phyloP scores from a whole-genome alignment of 1,284 basidiomycete genomes.

The Somion occarium region DNA sequence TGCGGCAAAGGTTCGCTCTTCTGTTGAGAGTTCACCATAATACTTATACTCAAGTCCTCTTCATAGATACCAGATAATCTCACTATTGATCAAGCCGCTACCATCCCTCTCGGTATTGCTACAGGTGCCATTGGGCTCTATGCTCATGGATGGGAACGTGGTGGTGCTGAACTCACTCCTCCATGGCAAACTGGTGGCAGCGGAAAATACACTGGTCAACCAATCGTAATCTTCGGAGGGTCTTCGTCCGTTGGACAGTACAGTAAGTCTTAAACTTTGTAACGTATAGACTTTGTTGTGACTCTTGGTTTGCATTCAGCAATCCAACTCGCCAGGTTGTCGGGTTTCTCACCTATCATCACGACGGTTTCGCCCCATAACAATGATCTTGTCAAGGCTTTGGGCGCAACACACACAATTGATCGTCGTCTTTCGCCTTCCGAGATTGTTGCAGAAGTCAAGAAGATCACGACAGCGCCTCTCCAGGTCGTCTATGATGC shows the following conservation, averaged over 20 bases:
- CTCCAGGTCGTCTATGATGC: slow-evolving; percentile 12
- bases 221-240: slow-evolving; percentile 30
- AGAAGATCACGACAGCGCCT: slow-evolving; percentile 10
- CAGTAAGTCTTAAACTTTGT: slow-evolving; percentile 18
- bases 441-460: slow-evolving; percentile 1
- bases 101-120: slow-evolving; percentile 22
- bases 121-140: slow-evolving; percentile 28
- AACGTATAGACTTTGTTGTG: not conserved
- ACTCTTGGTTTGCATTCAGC: slow-evolving; percentile 15
- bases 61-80: slow-evolving; percentile 38
- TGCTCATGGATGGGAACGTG: not conserved
- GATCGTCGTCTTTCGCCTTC: slow-evolving; percentile 14
- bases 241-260: slow-evolving; percentile 29
- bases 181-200: slow-evolving; percentile 15
- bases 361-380: slow-evolving; percentile 42
- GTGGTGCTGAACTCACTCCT: slow-evolving; percentile 10
- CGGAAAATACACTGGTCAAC: slow-evolving; percentile 23
- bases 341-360: slow-evolving; percentile 46
- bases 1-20: slow-evolving; percentile 34
- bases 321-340: slow-evolving; percentile 41
- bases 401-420: slow-evolving; percentile 47
- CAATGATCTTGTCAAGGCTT: slow-evolving; percentile 35
- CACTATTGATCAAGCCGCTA: slow-evolving; percentile 38
- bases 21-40: not conserved
- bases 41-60: not conserved